Evolutionary conservation across 225 moss, liverwort and hornwort species (phyloP), one percentile per base, ranked within the genome.

Genomic region (Lunularia cruciata): DNA sequence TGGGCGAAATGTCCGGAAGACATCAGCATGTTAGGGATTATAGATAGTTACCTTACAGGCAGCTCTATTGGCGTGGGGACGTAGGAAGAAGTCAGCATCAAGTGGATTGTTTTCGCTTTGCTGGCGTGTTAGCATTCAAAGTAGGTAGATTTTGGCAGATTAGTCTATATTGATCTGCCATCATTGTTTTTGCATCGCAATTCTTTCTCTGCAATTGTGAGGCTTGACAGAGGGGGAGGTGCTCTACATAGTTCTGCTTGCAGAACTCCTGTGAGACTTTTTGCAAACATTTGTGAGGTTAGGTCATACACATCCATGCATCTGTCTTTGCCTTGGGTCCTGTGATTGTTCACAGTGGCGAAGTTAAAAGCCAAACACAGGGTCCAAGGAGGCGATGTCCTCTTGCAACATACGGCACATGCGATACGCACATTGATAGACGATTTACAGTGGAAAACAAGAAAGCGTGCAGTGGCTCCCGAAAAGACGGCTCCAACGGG

Each of bases 401-500:
- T 77, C 73, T 23, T 74, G 46, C 69, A 61, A 19, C 60, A 81
- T 67, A 78, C 88, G 47, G 83, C 80, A 45, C 86, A 84, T 84
- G 88, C 88, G 77, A 85, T 92, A 58, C 90, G 92, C 55, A 74
- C 63, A 68, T 67, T 92, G 8, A 83, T 92, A 59, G 84, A 85
- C 79, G 87, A 83, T 82, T 84, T 92, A 62, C 95, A 96, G 83
- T 87, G 90, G 86, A 92, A 88, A 82, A 83, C 92, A 51, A 81
- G 92, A 59, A 96, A 90, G 81, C 86, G 92, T 78, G 95, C 90
- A 57, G 90, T 92, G 72, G 95, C 87, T 74, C 90, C 95, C 55
- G 90, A 86, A 83, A 92, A 90, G 85, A 86, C 88, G 52, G 80
- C 83, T 63, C 80, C 89, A 55, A 75, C 83, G 82, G 87, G 89